phyloP scores from a whole-genome alignment of 2,329 filamentous ascomycete genomes.

The Dryadomyces quercivorus region DNA sequence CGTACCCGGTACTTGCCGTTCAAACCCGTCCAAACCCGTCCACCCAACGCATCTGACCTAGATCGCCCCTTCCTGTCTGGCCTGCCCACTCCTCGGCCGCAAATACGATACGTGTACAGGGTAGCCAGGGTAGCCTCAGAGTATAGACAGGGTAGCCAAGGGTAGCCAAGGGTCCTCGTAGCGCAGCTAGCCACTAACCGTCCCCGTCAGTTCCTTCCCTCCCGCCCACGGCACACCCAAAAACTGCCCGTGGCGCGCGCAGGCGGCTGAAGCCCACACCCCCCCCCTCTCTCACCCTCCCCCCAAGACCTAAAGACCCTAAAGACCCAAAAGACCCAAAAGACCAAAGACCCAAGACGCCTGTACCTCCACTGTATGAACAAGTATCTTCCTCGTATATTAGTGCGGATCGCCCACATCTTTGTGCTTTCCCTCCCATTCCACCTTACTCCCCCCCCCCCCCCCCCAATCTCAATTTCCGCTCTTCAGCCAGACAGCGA shows the following conservation, averaged over 20 bases:
- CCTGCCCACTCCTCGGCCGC: background rate
- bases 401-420: slow-evolving; percentile 7
- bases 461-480: slow-evolving; percentile 2
- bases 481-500: background rate
- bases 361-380: background rate
- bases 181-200: background rate
- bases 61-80: background rate
- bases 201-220: background rate
- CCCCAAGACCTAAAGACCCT: too few relatives aligned
- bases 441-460: background rate
- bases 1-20: slow-evolving; percentile 7
- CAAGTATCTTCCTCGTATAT: slow-evolving; percentile 4
- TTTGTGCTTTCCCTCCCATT: background rate
- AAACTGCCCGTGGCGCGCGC: background rate
- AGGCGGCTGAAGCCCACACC: background rate
- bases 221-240: background rate
- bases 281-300: too few relatives aligned
- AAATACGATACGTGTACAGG: background rate
- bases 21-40: background rate
- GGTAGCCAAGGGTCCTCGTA: too few relatives aligned
- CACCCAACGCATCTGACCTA: background rate
- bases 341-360: background rate
- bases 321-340: too few relatives aligned
- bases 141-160: too few relatives aligned
- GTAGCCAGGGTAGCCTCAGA: too few relatives aligned